Evolutionary conservation across 345 rosid genomes (phyloP), one percentile per base, ranked within the genome.

Genomic region (Theobroma cacao): DNA sequence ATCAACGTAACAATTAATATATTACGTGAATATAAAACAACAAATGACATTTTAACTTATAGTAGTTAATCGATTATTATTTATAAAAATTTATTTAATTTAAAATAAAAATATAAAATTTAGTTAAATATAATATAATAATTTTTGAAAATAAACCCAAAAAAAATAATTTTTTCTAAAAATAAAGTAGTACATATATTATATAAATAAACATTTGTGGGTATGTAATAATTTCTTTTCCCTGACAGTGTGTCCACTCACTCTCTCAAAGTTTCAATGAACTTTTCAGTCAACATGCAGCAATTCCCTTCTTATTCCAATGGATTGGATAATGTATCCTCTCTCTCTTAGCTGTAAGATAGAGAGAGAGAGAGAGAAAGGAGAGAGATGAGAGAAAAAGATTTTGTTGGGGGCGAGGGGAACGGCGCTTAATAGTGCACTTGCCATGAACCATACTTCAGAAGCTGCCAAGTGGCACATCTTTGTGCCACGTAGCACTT

Each of bases 401-500:
- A 59, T 43, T 20, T 61, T 45, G 67, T 45, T 3, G 17, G 40
- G 13, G 26, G 3, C 10, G 74, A 24, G 36, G 10, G 78, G 26
- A 60, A 52, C 59, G 72, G 62, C 71, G 30, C 60, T 47, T 5
- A 63, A 48, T 22, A 65, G 7, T 33, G 48, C 60, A 62, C 79
- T 64, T 64, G n/a, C 60, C 34, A 64, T 48, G 79, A 76, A 63
- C 62, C 53, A 22, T 24, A 34, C 17, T 63, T 65, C n/a, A 22
- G 3, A 63, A 52, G 41, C 31, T 52, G 84, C 86, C 93, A 87
- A 60, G 82, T 91, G 88, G 84, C 82, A 73, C 36, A 2, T 73
- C 38, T 24, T 40, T 40, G 56, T 1, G 87, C 88, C 96, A 91
- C 94, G 91, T 89, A 80, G 79, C 87, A 36, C 24, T 40, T 70